Base-by-base conservation (phyloP, 2,329 filamentous ascomycete genomes). In the Phyllosticta paracitricarpa region DNA sequence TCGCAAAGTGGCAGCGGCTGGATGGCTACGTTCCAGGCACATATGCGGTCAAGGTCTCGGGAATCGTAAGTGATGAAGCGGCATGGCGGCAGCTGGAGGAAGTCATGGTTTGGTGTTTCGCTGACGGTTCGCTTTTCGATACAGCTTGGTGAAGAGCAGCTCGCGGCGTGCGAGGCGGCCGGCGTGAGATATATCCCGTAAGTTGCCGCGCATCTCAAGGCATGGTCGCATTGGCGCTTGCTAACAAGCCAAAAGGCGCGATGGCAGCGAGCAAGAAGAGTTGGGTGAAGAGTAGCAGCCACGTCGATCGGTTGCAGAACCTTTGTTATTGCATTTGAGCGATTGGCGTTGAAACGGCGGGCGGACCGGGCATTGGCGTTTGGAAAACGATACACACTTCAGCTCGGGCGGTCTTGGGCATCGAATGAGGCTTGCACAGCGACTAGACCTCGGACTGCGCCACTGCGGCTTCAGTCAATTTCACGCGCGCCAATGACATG, bases 31-130 rank as follows among this genome's bases (percentile, higher is more conserved):
- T 94, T 58, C 84, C 85, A 17, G 94, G 94, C 59, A 86, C 95
- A 62, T 99, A 99, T 77, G 94, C 94, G 19, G 89, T 91, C 61
- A 97, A 97, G 78, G 94, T 99, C 25, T 91, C 89, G 33, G 94
- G 94, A 19, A 85, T 89, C 64, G 81, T 83, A 66, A 74, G 81
- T 75, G 8, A 26, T 30, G 33, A 7, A 19, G 9, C 7, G 1
- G 19, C 48, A 26, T 24, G 22, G 40, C 10, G 17, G 19, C 53
- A 30, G n/a, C 12, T 24, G 24, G 54, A 33, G 8, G 14, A 14
- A 26, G 17, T 48, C 48, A 7, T 35, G 17, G n/a, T 8, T 35
- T 2, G 25, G 35, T 22, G 54, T 8, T 54, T 6, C 25, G 17
- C n/a, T 14, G 56, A 48, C 40, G 14, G 5, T 17, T 48, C 14